Evolutionary conservation across 164 flowering plant genomes (phyloP), one percentile per base, ranked within the genome.

Genomic region (Liquidambar formosana): DNA sequence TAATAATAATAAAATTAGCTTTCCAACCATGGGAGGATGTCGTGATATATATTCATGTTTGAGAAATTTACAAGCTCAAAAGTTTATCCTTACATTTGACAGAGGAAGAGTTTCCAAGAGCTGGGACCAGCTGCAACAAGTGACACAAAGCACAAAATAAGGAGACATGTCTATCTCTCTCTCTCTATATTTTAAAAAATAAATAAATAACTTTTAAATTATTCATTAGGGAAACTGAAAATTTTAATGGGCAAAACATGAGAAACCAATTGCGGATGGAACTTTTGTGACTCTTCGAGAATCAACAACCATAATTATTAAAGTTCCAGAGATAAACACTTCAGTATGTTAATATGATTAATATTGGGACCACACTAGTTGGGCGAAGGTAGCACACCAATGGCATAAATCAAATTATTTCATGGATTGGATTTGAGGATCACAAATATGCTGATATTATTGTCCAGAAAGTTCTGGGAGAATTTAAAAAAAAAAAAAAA

Each of bases 81-180:
- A n/a, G 33, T 41, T 11, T 28, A 43, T 77, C 27, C 84, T 82
- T 79, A 89, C 94, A 78, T 89, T 89, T 66, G 91, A 86, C 68
- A 89, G 86, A 68, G 90, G 83, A 70, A 89, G 94, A 58, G 72
- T 59, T 71, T 89, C 93, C 83, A 89, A 68, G 61, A 87, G 82
- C 72, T 87, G 91, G 63, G 87, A 86, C 69, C 83, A 80, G 71
- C 94, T 89, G 94, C 80, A 80, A 54, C 46, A 49, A 28, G 65
- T 59, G 10, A 73, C 75, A 49, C 13, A 60, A 41, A 61, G 14
- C 54, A 41, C 6, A 66, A 21, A 68, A 64, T 63, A 26, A 63
- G 70, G 41, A 61, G 21, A 13, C 56, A 62, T 21, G 16, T 38
- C 45, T 19, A 44, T 38, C 25, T 33, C 41, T 33, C 41, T 33